phyloP scores from a whole-genome alignment of 2,329 filamentous ascomycete species.

The Xylariaceae sp. region DNA sequence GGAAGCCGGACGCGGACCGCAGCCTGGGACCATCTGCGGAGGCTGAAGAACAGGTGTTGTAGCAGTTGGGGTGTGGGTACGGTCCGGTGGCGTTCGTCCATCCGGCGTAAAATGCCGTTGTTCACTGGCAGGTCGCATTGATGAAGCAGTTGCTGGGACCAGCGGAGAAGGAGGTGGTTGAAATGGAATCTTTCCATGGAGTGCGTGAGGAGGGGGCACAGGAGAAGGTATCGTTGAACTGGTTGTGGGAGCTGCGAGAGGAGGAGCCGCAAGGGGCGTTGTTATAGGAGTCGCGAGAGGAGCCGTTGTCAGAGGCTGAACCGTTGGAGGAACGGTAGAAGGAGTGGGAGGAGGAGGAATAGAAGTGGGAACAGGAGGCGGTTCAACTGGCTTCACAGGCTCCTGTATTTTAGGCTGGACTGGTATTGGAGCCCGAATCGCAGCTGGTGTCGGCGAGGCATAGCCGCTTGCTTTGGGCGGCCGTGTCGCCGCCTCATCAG shows the following conservation, averaged over 20 bases:
- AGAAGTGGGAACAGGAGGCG: constrained; percentile 6
- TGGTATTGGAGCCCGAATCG: constrained; percentile 15
- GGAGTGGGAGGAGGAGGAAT: not conserved
- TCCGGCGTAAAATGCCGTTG: constrained; percentile 25
- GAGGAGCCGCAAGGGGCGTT: constrained; percentile 2
- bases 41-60: constrained; percentile 37
- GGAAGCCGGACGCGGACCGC: constrained; percentile 28
- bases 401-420: constrained; percentile 19
- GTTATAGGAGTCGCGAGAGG: constrained; percentile 2
- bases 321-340: not conserved
- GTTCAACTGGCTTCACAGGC: constrained; percentile 17
- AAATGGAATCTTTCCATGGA: constrained; percentile 24
- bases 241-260: constrained; percentile 12
- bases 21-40: constrained; percentile 34
- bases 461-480: constrained; percentile 22
- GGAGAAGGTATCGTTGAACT: not conserved
- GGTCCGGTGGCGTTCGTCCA: constrained; percentile 23
- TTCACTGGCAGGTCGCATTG: constrained; percentile 22
- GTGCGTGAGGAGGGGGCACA: constrained; percentile 16
- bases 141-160: constrained; percentile 9
- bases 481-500: constrained; percentile 17
- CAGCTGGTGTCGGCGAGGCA: constrained; percentile 15
- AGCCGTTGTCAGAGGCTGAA: not conserved
- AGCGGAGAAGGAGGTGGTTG: constrained; percentile 27
- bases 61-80: constrained; percentile 19